phyloP scores from a whole-genome alignment of 2,329 filamentous ascomycete species.

The Hymenoscyphus albidus region DNA sequence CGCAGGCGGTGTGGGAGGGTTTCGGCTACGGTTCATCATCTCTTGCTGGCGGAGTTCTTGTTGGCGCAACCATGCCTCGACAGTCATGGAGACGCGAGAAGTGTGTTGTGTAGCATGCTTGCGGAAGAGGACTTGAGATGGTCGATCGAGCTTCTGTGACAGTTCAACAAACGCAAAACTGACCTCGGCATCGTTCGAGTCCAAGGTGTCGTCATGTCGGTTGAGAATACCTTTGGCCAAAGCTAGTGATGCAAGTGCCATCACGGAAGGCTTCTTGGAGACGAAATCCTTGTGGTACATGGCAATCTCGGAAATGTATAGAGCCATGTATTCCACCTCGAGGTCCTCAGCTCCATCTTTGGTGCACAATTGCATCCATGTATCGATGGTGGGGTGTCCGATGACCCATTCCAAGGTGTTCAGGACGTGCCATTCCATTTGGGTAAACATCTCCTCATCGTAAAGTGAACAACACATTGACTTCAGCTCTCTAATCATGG shows the following conservation, averaged over 20 bases:
- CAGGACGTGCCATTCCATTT: conserved; percentile 99
- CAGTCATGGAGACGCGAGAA: conserved; percentile 58
- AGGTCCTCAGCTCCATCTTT: conserved; percentile 69
- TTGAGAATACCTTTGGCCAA: conserved; percentile 82
- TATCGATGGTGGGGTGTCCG: conserved; percentile 92
- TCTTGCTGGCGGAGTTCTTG: conserved; percentile 56
- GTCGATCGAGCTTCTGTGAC: conserved; percentile 58
- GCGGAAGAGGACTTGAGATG: conserved; percentile 62
- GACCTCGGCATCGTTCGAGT: conserved; percentile 66
- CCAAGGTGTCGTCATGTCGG: conserved; percentile 65
- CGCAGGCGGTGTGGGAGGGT: conserved; percentile 57
- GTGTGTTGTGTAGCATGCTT: conserved; percentile 67
- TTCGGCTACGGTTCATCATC: conserved; percentile 52
- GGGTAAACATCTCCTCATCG: conserved; percentile 98
- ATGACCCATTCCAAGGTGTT: conserved; percentile 96
- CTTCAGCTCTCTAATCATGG: conserved; percentile 93
- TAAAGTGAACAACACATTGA: conserved; percentile 99
- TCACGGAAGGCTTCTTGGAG: conserved; percentile 82
- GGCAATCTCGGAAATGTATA: conserved; percentile 92
- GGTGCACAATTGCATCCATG: conserved; percentile 84
- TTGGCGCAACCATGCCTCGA: conserved; percentile 64
- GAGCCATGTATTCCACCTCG: conserved; percentile 90
- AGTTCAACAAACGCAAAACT: conserved; percentile 56
- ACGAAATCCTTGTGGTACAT: conserved; percentile 97
- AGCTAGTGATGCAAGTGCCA: conserved; percentile 83